These are phyloP conservation scores for Malus orientalis DNA, from an alignment of 306 rosid species.

Conservation along the genomic window DNA sequence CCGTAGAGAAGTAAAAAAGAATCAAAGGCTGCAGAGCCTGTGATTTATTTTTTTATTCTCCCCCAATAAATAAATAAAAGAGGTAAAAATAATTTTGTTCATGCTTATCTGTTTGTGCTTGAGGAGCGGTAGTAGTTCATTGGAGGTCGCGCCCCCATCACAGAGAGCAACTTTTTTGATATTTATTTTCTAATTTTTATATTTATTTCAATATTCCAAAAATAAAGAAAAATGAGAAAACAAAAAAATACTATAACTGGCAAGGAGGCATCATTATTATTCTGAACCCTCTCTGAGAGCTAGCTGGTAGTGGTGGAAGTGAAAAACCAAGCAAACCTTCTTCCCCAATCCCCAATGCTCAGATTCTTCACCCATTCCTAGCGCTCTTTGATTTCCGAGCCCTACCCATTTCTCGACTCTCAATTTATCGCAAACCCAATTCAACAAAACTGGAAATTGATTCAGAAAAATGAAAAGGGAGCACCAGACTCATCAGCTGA, in stretches of 20 bases:
- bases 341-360: conserved; percentile 26
- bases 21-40: neutral
- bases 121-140: conserved; percentile 23
- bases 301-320: conserved; percentile 16
- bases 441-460: neutral
- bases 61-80: neutral
- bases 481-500: conserved; percentile 20
- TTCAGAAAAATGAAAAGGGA: conserved; percentile 51
- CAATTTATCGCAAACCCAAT: neutral
- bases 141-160: conserved; percentile 43
- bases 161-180: conserved; percentile 3
- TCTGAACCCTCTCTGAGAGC: neutral
- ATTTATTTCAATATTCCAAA: too few relatives aligned
- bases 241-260: neutral
- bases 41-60: neutral
- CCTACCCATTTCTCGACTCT: neutral
- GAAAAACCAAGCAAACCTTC: conserved; percentile 3
- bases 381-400: conserved; percentile 8
- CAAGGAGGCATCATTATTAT: neutral
- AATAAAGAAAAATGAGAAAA: neutral
- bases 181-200: neutral
- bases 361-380: conserved; percentile 23
- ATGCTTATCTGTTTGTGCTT: conserved; percentile 33
- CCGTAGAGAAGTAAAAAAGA: neutral
- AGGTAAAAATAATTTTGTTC: conserved; percentile 2